Conservation (phyloP, 2,329 filamentous ascomycete species). For the Cladophialophora exuberans region DNA sequence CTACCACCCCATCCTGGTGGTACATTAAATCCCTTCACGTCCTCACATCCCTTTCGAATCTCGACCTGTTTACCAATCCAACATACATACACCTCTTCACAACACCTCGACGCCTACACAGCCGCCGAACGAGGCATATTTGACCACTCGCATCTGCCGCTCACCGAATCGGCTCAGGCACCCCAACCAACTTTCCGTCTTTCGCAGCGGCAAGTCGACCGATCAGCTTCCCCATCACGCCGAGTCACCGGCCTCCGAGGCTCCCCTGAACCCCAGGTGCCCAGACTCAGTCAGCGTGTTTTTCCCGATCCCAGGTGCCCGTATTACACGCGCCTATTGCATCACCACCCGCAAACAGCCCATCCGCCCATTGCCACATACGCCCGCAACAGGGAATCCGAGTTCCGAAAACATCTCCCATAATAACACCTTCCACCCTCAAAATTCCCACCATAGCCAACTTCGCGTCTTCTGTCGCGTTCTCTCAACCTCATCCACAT, state of each 20-base stretch:
- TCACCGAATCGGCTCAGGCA: slow-evolving; percentile 3
- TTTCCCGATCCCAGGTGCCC: slow-evolving; percentile 9
- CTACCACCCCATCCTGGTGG: slow-evolving; percentile 9
- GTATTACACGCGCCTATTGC: slow-evolving; percentile 17
- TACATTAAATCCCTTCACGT: slow-evolving; percentile 17
- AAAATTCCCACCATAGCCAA: slow-evolving; percentile 5
- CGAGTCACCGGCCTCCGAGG: slow-evolving; percentile 14
- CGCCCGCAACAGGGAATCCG: slow-evolving; percentile 18
- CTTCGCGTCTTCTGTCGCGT: slow-evolving; percentile 19
- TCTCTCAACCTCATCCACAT: neutral
- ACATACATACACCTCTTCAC: slow-evolving; percentile 2
- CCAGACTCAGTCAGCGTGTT: slow-evolving; percentile 10
- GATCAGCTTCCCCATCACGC: slow-evolving; percentile 21
- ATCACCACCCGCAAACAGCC: slow-evolving; percentile 28
- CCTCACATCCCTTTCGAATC: neutral
- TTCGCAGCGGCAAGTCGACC: slow-evolving; percentile 22
- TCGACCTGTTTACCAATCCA: slow-evolving; percentile 6
- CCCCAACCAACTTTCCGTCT: neutral
- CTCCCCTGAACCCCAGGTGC: slow-evolving; percentile 8
- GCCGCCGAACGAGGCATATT: slow-evolving; percentile 12
- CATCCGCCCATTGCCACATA: slow-evolving; percentile 1
- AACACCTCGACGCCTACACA: neutral
- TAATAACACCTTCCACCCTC: slow-evolving; percentile 9
- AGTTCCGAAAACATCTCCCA: slow-evolving; percentile 23
- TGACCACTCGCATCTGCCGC: slow-evolving; percentile 10